These are phyloP conservation scores for Helenozyma rhizophorensis DNA, from an alignment of 805 yeast genomes.

Conservation along the genomic window DNA sequence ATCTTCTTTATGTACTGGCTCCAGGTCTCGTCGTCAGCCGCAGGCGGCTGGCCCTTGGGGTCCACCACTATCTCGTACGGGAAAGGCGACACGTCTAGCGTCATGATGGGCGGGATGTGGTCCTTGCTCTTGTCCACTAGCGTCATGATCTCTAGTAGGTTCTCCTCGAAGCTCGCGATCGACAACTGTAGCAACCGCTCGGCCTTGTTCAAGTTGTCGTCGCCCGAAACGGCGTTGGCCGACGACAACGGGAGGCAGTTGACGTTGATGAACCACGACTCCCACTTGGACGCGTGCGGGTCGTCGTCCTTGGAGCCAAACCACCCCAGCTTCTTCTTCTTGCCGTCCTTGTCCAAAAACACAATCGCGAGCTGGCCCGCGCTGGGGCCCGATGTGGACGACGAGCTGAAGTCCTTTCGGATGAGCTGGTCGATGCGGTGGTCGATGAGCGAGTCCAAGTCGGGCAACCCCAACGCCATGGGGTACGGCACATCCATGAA, in stretches of 20 bases:
- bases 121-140: constrained; percentile 53
- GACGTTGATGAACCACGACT: constrained; percentile 59
- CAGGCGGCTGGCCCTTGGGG: constrained; percentile 7
- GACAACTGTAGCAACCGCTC: constrained; percentile 28
- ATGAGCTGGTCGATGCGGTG: constrained; percentile 30
- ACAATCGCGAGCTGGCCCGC: constrained; percentile 32
- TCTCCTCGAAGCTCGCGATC: constrained; percentile 33
- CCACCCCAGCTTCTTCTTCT: constrained; percentile 49
- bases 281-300: constrained; percentile 53
- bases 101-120: constrained; percentile 72
- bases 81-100: constrained; percentile 64
- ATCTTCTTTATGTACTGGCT: constrained; percentile 28
- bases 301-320: constrained; percentile 35
- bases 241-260: constrained; percentile 34
- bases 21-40: constrained; percentile 34
- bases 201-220: constrained; percentile 14
- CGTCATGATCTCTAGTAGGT: constrained; percentile 44
- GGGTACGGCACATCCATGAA: constrained; percentile 60
- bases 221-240: constrained; percentile 6
- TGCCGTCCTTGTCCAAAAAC: constrained; percentile 37
- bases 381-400: constrained; percentile 15
- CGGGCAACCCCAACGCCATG: constrained; percentile 41
- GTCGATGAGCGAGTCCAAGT: constrained; percentile 44
- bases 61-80: constrained; percentile 37
- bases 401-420: constrained; percentile 21